Conservation (phyloP, 176 grass and related monocot species). For the Oryza longistaminata region DNA sequence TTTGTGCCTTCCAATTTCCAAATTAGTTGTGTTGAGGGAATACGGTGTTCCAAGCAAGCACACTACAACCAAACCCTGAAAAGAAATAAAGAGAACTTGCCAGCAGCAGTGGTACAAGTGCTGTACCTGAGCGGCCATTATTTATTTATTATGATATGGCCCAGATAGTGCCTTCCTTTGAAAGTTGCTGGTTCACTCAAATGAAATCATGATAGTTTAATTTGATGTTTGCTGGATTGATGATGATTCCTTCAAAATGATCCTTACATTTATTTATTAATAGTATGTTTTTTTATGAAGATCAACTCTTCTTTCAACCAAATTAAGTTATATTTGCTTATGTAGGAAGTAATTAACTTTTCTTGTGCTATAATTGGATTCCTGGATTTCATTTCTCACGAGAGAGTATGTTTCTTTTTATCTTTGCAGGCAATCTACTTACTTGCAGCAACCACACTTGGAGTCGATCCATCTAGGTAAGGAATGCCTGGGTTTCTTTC, state of each 20-base stretch:
- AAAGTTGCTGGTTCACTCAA: background rate
- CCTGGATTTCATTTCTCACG: background rate
- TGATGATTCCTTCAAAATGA: background rate
- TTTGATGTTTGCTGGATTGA: background rate
- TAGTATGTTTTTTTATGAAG: background rate
- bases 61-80: background rate
- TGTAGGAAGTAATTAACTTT: background rate
- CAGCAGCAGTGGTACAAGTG: background rate
- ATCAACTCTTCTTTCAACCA: background rate
- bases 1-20: background rate
- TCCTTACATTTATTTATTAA: background rate
- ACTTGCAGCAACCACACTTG: constrained; percentile 82
- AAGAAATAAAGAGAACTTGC: background rate
- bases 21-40: background rate
- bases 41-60: background rate
- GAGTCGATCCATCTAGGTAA: constrained; percentile 86
- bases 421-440: constrained; percentile 82
- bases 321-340: background rate
- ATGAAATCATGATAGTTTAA: constrained; percentile 8
- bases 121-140: background rate
- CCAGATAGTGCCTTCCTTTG: background rate
- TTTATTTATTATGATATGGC: too few species aligned
- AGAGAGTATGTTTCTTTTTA: constrained; percentile 10
- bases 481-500: background rate
- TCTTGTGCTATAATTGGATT: background rate